Base-by-base conservation (phyloP, 495 filamentous ascomycete genomes). In the Penicillium flavigenum region DNA sequence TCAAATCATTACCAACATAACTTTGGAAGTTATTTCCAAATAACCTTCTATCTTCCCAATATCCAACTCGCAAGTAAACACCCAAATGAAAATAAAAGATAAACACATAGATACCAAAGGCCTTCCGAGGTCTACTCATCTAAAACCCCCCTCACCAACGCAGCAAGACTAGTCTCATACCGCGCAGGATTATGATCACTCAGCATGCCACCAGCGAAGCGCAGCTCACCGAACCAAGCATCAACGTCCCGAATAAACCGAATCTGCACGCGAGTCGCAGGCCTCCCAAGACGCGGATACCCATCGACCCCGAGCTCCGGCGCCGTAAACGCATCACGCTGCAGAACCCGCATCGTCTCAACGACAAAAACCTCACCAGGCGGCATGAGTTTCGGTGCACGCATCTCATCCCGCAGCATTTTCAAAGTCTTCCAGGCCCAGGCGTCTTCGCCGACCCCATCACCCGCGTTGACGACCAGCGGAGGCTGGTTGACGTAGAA, bases 311-410 rank as follows among this genome's bases (percentile, higher is more conserved):
- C 49, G 22, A 71, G 51, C n/a, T 65, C 64, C 11, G 71, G 57
- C 39, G 51, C 52, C 16, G 72, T 76, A 59, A 86, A 84, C 17
- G 84, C 80, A 62, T 87, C 77, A 20, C 85, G 69, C 56, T 85
- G 74, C 53, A 87, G 58, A 1, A 87, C 86, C 16, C 71, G 74
- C 68, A 81, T 81, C 10, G 79, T 85, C 70, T 89, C 85, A 17
- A 91, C 78, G 4, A 85, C 77, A 71, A 90, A 92, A 1, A 91
- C 85, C 63, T 91, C 88, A 14, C 89, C 89, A 0, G 89, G 89
- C 2, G 89, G 89, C 57, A 89, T 71, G 8, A 92, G 73, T 63
- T 92, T 92, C 12, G 81, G 75, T 22, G 79, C 82, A 54, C 81
- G 74, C 88, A 92, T 90, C 59, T 81, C 81, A 0, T 84, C 85